These are phyloP conservation scores for Myxozyma kluyveri DNA, from an alignment of 805 yeast genomes.

Conservation along the genomic window DNA sequence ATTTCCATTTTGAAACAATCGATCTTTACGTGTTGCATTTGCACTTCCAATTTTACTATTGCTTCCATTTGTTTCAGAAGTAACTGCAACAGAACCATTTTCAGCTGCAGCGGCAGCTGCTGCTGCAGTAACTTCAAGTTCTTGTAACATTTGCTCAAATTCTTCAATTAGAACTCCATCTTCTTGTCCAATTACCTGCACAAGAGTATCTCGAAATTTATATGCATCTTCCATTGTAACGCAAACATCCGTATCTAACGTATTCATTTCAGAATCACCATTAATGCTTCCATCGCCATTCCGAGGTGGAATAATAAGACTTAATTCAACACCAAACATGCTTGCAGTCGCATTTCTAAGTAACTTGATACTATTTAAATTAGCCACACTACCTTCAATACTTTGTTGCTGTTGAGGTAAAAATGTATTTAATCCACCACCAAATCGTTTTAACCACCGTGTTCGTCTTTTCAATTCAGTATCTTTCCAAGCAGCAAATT, in stretches of 20 bases:
- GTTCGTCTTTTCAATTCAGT: constrained; percentile 55
- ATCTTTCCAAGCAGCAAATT: constrained; percentile 53
- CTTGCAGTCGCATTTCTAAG: constrained; percentile 23
- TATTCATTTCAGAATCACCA: not conserved
- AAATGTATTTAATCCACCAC: constrained; percentile 35
- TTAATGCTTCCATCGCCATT: constrained; percentile 1
- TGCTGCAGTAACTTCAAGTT: not conserved
- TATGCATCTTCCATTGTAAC: constrained; percentile 24
- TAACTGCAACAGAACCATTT: not conserved
- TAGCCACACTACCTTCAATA: not conserved
- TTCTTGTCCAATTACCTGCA: constrained; percentile 29
- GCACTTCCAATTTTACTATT: not conserved
- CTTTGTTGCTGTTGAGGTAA: not conserved
- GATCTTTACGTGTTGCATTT: constrained; percentile 1
- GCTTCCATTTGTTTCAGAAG: not conserved
- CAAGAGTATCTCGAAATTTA: constrained; percentile 32
- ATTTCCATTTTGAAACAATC: constrained; percentile 18
- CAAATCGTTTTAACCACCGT: constrained; percentile 65
- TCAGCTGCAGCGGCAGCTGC: not conserved
- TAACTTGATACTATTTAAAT: constrained; percentile 10
- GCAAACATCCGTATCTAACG: too few species aligned
- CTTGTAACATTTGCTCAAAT: constrained; percentile 9
- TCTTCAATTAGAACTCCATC: constrained; percentile 27
- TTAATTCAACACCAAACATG: constrained; percentile 31
- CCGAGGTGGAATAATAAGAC: constrained; percentile 14